These are phyloP conservation scores for Wallacemonas sp. DNA, from an alignment of 208 protist species.

Conservation along the genomic window DNA sequence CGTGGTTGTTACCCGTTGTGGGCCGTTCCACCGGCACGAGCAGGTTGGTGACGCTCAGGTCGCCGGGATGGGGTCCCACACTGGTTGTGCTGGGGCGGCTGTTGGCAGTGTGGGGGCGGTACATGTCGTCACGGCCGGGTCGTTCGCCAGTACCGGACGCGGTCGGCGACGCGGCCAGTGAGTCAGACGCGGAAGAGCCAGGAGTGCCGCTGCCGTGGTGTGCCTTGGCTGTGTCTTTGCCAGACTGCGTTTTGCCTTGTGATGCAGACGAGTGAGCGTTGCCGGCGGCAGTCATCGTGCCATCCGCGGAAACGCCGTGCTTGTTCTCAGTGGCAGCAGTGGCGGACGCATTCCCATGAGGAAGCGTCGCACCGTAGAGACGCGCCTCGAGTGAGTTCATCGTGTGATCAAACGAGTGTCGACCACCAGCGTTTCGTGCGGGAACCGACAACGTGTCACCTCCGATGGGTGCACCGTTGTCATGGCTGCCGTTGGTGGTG, in stretches of 20 bases:
- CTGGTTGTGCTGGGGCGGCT: conserved; percentile 11
- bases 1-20: not conserved
- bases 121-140: no score
- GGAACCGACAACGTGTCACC: no score
- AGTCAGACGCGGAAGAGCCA: not conserved
- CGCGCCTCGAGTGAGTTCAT: conserved; percentile 13
- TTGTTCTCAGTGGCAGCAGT: no score
- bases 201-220: not conserved
- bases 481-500: no score
- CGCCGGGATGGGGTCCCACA: not conserved
- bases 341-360: no score
- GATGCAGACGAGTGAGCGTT: not conserved
- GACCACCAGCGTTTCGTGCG: not conserved
- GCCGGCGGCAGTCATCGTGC: not conserved
- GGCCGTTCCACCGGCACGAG: not conserved
- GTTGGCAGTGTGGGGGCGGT: not conserved
- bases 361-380: not conserved
- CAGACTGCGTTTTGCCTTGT: no score
- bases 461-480: no score
- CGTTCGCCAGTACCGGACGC: no score
- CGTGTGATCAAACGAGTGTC: conserved; percentile 28
- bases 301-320: no score
- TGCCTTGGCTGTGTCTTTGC: no score
- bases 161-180: not conserved
- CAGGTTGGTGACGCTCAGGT: conserved; percentile 7